Base-by-base conservation (phyloP, 805 yeast species). In the Candida hungchunana region DNA sequence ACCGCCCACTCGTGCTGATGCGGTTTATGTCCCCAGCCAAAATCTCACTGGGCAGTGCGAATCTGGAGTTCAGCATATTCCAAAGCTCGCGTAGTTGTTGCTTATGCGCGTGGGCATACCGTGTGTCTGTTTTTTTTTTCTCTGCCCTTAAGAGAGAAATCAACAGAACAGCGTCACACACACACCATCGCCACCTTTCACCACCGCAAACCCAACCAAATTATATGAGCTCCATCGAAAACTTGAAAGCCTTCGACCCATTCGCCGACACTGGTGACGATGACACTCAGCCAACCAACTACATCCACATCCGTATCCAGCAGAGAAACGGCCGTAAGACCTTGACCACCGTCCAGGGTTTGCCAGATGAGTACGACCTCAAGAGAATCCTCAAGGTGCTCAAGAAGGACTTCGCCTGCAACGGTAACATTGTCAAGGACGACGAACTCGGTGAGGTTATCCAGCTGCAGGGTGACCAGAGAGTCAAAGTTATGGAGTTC, bases 191-290 rank as follows among this genome's bases (percentile, higher is more conserved):
- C n/a, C 27, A 13, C 10, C 27, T 9, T 26, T 7, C 15, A 18
- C 23, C 14, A 7, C 24, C 7, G 14, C 29, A 17, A 11, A 14
- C 8, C 24, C 23, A 8, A 9, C 31, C 15, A 21, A 15, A 22
- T 43, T 51, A 23, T 75, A 79, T 79, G 86, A 75, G 89, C 71
- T 86, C 96, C 69, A 85, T 90, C 77, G 94, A 90, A 75, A 82
- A 82, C 74, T 71, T 82, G 62, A 82, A 77, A 67, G 76, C 87
- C 42, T 81, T 82, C 71, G 79, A 90, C 71, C 98, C 98, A 47
- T 90, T 90, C 81, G 97, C 97, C 81, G 98, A 90, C 69, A 89
- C 97, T 70, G 97, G 97, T 75, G 97, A 90, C 78, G 94, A 93
- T 71, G 96, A 90, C 66, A 83, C 95, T 55, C 90, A 90, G 70